These are phyloP conservation scores for Flueggea neowawraea DNA, from an alignment of 441 rosid species.

Conservation along the genomic window DNA sequence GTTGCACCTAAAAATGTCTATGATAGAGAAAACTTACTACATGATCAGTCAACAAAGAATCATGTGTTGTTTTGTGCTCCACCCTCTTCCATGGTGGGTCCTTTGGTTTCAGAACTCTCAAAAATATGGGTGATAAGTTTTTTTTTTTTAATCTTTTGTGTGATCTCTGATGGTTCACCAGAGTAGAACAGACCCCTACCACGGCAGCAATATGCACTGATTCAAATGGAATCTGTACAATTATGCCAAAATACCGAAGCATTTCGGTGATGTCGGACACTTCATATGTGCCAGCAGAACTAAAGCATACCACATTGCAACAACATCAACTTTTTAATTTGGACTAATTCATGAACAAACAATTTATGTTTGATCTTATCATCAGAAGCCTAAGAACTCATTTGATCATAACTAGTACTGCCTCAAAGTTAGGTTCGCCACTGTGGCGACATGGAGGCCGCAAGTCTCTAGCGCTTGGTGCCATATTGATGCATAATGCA, in stretches of 20 bases:
- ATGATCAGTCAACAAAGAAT: constrained; percentile 14
- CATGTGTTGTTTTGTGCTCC: constrained; percentile 23
- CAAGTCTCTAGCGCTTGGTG: too few relatives aligned
- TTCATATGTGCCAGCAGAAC: background rate
- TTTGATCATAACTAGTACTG: too few relatives aligned
- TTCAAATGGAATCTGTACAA: background rate
- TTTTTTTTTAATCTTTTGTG: background rate
- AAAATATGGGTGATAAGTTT: constrained; percentile 12
- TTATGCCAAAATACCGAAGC: background rate
- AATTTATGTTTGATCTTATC: too few relatives aligned
- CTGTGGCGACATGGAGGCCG: too few relatives aligned
- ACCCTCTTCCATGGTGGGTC: constrained; percentile 19
- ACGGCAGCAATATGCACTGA: constrained; percentile 6
- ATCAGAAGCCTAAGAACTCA: too few relatives aligned
- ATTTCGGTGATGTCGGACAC: background rate
- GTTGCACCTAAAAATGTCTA: constrained; percentile 2
- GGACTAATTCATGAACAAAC: too few relatives aligned
- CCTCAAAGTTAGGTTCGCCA: too few relatives aligned
- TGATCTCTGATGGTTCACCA: background rate
- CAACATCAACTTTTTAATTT: too few relatives aligned
- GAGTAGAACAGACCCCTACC: background rate
- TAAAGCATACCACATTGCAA: background rate
- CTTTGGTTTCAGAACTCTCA: constrained; percentile 9
- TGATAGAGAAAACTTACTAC: constrained; percentile 11
- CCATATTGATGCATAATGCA: background rate